phyloP scores from a whole-genome alignment of 305 asterid species.

The Salvia sclarea region DNA sequence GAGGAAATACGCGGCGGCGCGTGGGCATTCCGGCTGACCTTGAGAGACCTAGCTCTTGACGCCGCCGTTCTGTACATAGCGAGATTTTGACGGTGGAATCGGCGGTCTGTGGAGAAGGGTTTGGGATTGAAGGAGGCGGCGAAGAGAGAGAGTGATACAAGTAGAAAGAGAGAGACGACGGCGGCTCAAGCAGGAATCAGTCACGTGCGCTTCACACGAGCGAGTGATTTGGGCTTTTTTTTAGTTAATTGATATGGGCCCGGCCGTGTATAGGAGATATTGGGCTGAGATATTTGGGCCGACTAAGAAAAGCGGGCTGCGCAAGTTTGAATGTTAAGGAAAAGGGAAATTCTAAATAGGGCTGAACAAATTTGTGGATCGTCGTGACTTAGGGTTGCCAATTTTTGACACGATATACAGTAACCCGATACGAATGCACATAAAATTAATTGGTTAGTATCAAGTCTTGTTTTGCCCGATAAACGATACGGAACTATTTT shows the following conservation, averaged over 20 bases:
- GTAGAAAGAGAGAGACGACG: slow-evolving; percentile 11
- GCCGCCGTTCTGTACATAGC: slow-evolving; percentile 39
- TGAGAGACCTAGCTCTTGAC: slow-evolving; percentile 41
- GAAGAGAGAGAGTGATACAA: background rate
- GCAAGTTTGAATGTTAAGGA: too few relatives aligned
- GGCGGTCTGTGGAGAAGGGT: slow-evolving; percentile 26
- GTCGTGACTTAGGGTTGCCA: too few relatives aligned
- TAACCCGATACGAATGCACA: too few relatives aligned
- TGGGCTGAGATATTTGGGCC: background rate
- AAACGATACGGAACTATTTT: too few relatives aligned
- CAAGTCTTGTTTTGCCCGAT: too few relatives aligned
- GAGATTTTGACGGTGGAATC: slow-evolving; percentile 18
- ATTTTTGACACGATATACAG: too few relatives aligned
- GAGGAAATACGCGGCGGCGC: slow-evolving; percentile 2
- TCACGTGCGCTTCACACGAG: slow-evolving; percentile 27
- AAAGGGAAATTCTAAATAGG: too few relatives aligned
- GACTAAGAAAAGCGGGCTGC: too few relatives aligned
- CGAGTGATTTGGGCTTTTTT: background rate
- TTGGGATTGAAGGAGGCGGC: slow-evolving; percentile 2
- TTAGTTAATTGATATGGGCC: background rate
- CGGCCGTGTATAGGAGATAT: background rate
- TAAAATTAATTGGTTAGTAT: too few relatives aligned
- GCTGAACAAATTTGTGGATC: too few relatives aligned
- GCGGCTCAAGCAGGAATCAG: slow-evolving; percentile 26
- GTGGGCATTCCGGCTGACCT: slow-evolving; percentile 32